Base-by-base conservation (phyloP, 305 asterid species). In the Rubia balearica region DNA sequence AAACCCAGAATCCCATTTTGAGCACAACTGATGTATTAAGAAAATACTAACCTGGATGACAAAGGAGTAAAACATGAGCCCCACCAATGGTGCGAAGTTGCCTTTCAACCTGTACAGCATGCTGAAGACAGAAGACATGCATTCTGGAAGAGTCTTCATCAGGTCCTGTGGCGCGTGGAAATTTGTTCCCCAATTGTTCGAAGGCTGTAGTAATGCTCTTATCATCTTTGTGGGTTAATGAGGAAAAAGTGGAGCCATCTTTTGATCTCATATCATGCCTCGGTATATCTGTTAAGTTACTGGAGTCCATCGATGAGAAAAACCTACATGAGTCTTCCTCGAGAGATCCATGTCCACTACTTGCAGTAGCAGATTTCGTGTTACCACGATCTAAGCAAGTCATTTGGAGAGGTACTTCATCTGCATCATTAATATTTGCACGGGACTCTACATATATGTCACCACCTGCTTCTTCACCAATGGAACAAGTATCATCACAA, bases 121-220 rank as follows among this genome's bases (percentile, higher is more conserved):
- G 98, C 77, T 95, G 86, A 69, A 95, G 99, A 78, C 99, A 95
- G 84, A 95, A 95, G 71, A 95, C 90, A 71, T 95, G 99, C 86
- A 84, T 86, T 72, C 97, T 86, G 75, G 90, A 92, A 83, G 96
- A 87, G 78, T 95, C 98, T 75, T 85, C 98, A 74, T 92, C 91
- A 53, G 88, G 81, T 79, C 79, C 83, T 30, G 84, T 43, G 65
- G 87, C n/a, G 69, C 81, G 79, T 63, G 82, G 79, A 43, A 73
- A 74, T 68, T 71, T 74, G 80, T 72, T 79, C 71, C 77, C 84
- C 56, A 75, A 49, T 27, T 74, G 79, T 76, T 79, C 69, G 65
- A 69, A 77, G 76, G 70, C 81, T 71, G 72, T 67, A 65, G 78
- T 68, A 49, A 57, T 74, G 49, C 74, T 49, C 61, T 77, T 80